Conservation (phyloP, 1,284 basidiomycete genomes). For the Ceratobasidium theobromae region DNA sequence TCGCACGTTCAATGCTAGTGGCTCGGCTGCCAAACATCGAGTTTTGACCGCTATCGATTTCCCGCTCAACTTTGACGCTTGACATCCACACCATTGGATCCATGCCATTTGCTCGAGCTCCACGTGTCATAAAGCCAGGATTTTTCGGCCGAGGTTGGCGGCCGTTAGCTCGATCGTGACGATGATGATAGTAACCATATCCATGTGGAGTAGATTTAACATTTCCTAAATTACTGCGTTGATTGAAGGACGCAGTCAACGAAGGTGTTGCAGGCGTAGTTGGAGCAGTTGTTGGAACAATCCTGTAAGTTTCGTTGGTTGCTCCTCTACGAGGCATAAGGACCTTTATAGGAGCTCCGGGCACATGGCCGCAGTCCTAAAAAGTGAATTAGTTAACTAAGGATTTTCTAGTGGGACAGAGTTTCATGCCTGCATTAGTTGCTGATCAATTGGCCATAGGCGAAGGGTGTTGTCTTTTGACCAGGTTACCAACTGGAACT, state of each 20-base stretch:
- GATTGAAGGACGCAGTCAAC: conserved; percentile 33
- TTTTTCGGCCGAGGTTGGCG: conserved; percentile 32
- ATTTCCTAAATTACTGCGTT: conserved; percentile 32
- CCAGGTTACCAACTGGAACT: conserved; percentile 96
- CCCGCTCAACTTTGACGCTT: conserved; percentile 63
- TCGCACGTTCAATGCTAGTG: conserved; percentile 38
- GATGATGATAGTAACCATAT: not conserved
- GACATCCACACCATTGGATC: conserved; percentile 70
- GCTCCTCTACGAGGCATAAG: conserved; percentile 50
- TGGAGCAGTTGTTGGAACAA: conserved; percentile 36
- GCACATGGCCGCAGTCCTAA: conserved; percentile 49
- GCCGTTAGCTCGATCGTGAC: not conserved
- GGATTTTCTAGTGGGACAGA: not conserved
- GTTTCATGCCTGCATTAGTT: conserved; percentile 61
- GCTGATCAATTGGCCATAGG: conserved; percentile 84
- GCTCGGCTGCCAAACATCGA: conserved; percentile 47
- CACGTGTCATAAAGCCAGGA: conserved; percentile 40
- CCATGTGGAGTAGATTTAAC: conserved; percentile 19
- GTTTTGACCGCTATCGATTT: conserved; percentile 49
- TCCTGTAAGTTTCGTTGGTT: conserved; percentile 36
- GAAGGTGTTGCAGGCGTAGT: conserved; percentile 3
- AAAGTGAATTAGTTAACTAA: not conserved
- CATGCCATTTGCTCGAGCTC: conserved; percentile 62
- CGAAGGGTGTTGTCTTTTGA: conserved; percentile 90
- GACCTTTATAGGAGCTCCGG: conserved; percentile 51